Conservation (phyloP, 2,329 filamentous ascomycete genomes). For the Aspergillus hortae region DNA sequence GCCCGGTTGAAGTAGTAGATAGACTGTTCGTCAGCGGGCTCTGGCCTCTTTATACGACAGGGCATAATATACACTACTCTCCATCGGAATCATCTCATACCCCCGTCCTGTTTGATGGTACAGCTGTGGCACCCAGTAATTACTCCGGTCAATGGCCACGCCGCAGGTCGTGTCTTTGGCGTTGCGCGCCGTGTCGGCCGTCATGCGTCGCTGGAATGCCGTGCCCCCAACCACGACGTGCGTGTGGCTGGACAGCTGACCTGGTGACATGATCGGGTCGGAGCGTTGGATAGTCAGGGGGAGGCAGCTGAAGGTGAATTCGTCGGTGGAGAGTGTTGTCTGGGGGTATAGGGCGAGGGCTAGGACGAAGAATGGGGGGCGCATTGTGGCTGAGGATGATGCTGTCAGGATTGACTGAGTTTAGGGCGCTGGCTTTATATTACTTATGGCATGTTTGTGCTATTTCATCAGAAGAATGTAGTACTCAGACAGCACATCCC, state of each 20-base stretch:
- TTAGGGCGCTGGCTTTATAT: too few species aligned
- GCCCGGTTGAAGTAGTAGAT: slow-evolving; percentile 21
- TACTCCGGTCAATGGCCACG: slow-evolving; percentile 65
- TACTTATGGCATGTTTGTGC: too few species aligned
- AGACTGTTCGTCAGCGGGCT: slow-evolving; percentile 9
- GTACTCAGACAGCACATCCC: too few species aligned
- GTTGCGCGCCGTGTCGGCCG: slow-evolving; percentile 53
- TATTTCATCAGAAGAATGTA: too few species aligned
- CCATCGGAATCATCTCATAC: slow-evolving; percentile 17
- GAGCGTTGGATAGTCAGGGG: slow-evolving; percentile 29
- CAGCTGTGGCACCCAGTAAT: slow-evolving; percentile 73
- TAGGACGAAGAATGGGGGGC: neutral
- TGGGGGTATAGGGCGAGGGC: neutral
- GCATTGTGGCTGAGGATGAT: neutral
- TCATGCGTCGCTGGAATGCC: slow-evolving; percentile 61
- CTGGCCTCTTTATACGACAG: neutral
- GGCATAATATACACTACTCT: slow-evolving; percentile 13
- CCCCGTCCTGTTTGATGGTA: slow-evolving; percentile 50
- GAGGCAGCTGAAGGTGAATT: slow-evolving; percentile 21
- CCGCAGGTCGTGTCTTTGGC: slow-evolving; percentile 52
- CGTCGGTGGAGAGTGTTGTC: slow-evolving; percentile 4
- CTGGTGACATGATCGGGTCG: slow-evolving; percentile 68
- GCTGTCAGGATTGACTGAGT: neutral
- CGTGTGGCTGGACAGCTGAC: slow-evolving; percentile 57
- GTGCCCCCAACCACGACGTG: slow-evolving; percentile 70